Percentiles rank a stretch among this genome's conserved stretches.
phyloP scores from a whole-genome alignment of 305 asterid genomes.

The Nicotiana rustica region DNA sequence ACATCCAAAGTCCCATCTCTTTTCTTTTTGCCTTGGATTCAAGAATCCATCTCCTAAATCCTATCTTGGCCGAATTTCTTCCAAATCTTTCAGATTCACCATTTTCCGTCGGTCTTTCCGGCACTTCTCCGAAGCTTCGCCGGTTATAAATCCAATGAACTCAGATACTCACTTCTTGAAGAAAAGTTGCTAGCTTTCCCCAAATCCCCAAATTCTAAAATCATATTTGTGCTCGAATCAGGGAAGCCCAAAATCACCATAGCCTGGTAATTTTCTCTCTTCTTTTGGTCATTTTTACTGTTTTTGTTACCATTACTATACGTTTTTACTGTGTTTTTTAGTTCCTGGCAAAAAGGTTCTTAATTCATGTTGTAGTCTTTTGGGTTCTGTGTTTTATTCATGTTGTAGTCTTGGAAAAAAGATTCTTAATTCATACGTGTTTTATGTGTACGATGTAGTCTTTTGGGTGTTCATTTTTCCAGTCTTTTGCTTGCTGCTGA shows the following conservation, averaged over 20 bases:
- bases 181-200: too few relatives aligned
- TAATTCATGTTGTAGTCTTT: slow-evolving; percentile 35
- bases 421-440: not conserved
- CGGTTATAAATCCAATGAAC: too few relatives aligned
- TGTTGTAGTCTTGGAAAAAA: not conserved
- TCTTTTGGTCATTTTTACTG: slow-evolving; percentile 17
- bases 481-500: slow-evolving; percentile 24
- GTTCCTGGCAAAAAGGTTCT: slow-evolving; percentile 35
- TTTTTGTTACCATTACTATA: not conserved
- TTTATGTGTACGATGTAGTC: slow-evolving; percentile 3
- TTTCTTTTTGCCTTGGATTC: too few relatives aligned
- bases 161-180: too few relatives aligned
- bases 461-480: slow-evolving; percentile 21
- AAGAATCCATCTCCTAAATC: too few relatives aligned
- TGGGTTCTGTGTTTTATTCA: slow-evolving; percentile 28
- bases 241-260: not conserved
- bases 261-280: slow-evolving; percentile 49
- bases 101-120: too few relatives aligned
- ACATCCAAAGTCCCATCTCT: too few relatives aligned
- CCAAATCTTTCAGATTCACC: too few relatives aligned
- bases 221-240: too few relatives aligned
- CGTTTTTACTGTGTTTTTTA: slow-evolving; percentile 18
- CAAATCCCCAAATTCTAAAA: too few relatives aligned
- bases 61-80: too few relatives aligned
- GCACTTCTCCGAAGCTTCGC: too few relatives aligned